Percentiles rank a stretch among this genome's conserved stretches.
Conservation (phyloP, 164 flowering plant genomes). For the Euptelea pleiosperma region DNA sequence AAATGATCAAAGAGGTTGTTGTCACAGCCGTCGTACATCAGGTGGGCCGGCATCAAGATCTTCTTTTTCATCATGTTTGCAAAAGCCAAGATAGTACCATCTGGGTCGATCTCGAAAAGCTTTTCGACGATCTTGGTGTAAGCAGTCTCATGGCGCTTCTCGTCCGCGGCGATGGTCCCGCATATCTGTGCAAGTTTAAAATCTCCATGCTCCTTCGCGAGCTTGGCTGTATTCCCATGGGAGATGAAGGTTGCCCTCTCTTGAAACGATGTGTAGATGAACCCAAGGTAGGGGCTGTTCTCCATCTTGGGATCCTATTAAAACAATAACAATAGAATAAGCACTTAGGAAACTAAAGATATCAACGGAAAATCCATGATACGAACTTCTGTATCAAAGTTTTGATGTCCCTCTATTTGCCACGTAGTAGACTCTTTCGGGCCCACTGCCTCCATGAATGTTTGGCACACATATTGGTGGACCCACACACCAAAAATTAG, state of each 20-base stretch:
- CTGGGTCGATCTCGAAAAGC: slow-evolving; percentile 49
- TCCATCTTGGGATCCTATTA: slow-evolving; percentile 40
- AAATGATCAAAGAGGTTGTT: slow-evolving; percentile 21
- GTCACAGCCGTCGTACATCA: slow-evolving; percentile 26
- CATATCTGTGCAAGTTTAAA: slow-evolving; percentile 56
- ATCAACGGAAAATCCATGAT: no score
- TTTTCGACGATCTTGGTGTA: no score
- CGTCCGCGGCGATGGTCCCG: slow-evolving; percentile 52
- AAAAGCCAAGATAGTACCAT: slow-evolving; percentile 14
- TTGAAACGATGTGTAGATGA: no score
- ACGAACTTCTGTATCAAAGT: no score
- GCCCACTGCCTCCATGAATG: no score
- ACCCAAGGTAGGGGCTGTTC: slow-evolving; percentile 50
- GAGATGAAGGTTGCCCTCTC: no score
- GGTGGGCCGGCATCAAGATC: slow-evolving; percentile 27
- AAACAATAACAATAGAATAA: neutral
- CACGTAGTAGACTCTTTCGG: no score
- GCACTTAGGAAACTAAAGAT: neutral
- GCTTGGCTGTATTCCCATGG: no score
- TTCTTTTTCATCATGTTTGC: slow-evolving; percentile 26
- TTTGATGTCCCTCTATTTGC: no score
- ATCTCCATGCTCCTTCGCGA: no score
- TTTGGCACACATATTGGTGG: no score
- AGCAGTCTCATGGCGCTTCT: slow-evolving; percentile 57
- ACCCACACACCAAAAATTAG: no score